These are phyloP conservation scores for Stephania yunnanensis DNA, from an alignment of 164 flowering plant genomes.

Conservation along the genomic window DNA sequence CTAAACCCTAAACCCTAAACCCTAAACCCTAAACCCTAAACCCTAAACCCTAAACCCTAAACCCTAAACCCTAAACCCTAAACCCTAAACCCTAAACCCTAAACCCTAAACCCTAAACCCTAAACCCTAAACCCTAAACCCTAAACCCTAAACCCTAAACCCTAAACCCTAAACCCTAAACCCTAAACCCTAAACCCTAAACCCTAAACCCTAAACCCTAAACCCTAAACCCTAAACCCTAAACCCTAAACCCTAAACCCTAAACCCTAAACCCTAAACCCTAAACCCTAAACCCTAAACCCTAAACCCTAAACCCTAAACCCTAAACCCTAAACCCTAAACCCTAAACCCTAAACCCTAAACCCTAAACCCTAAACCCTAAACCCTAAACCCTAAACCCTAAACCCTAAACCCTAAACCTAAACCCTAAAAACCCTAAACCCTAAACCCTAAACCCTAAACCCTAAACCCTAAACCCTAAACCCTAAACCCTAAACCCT, in stretches of 20 bases:
- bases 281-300: slow-evolving; percentile 11
- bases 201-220: slow-evolving; percentile 13
- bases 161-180: slow-evolving; percentile 12
- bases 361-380: slow-evolving; percentile 8
- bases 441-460: slow-evolving; percentile 15
- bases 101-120: slow-evolving; percentile 4
- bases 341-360: slow-evolving; percentile 15
- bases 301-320: slow-evolving; percentile 15
- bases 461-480: slow-evolving; percentile 11
- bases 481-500: slow-evolving; percentile 15
- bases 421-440: slow-evolving; percentile 7
- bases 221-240: slow-evolving; percentile 5
- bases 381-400: slow-evolving; percentile 10
- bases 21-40: background rate
- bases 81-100: slow-evolving; percentile 6
- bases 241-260: slow-evolving; percentile 7
- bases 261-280: slow-evolving; percentile 8
- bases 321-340: slow-evolving; percentile 16
- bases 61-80: background rate
- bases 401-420: slow-evolving; percentile 10
- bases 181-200: slow-evolving; percentile 12
- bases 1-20: background rate
- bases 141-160: too few species aligned
- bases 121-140: background rate
- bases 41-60: slow-evolving; percentile 4